Evolutionary conservation across 768 basidiomycete species (phyloP), one percentile per base, ranked within the genome.

Genomic region (Mycena sanguinolenta): DNA sequence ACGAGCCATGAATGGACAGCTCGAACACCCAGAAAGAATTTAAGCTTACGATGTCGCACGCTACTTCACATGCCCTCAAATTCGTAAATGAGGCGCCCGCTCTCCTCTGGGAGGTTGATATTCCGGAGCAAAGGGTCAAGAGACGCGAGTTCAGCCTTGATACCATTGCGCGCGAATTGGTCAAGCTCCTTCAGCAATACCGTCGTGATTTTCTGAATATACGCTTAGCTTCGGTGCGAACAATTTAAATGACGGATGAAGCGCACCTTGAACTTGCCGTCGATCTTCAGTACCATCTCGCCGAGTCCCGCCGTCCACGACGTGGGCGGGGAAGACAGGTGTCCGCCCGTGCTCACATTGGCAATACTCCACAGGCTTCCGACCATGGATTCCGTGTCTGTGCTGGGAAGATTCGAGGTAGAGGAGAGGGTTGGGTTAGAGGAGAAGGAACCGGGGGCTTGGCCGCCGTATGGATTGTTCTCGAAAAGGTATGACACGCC

Each of bases 121-220:
- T 92, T 93, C 50, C 91, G 84, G 62, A 95, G 83, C 38, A 95
- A 77, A 30, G 94, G 94, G 79, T 95, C 93, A 53, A 96, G 85
- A 28, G 93, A 92, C 21, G 92, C 90, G 42, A 96, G 83, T 79
- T 96, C 95, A 65, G 94, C 92, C 79, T 88, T 91, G 78, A 96
- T 96, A 17, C 89, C 88, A 58, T 90, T 90, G 67, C 95, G 86
- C 57, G 95, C 95, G 55, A 94, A 89, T 46, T 87, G 84, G 80
- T 97, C 95, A 27, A 97, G 87, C 73, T 97, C 95, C 79, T 95
- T 96, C 66, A 95, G 81, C 13, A 97, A 82, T 49, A 81, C 82
- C 23, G 89, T 86, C n/a, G 91, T 92, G 71, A 96, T 90, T 91
- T 96, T 97, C 95, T 96, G 79, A n/a, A 21, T 12, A n/a, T 30